Evolutionary conservation across 1,284 basidiomycete genomes (phyloP).

Genomic region (Pseudozyma flocculosa): DNA sequence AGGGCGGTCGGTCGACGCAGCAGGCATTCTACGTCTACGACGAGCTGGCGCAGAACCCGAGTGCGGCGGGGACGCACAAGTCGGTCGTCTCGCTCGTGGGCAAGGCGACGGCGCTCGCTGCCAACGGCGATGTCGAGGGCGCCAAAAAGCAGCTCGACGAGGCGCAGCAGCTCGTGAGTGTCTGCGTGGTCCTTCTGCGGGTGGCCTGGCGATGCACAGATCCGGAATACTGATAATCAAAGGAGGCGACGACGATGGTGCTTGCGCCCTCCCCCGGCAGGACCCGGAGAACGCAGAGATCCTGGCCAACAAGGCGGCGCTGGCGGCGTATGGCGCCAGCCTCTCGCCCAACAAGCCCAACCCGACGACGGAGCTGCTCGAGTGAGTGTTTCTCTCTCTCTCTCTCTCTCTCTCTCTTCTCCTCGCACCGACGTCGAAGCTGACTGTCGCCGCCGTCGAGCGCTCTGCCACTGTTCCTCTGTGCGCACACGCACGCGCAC

Average conservation of each 20-base stretch:
- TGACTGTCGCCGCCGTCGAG: no score
- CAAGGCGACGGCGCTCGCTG: slow-evolving; percentile 48
- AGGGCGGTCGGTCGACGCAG: slow-evolving; percentile 50
- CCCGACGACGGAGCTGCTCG: slow-evolving; percentile 3
- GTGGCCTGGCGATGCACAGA: no score
- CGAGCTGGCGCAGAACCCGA: slow-evolving; percentile 52
- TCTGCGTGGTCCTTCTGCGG: no score
- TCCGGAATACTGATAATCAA: no score
- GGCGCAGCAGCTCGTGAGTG: slow-evolving; percentile 22
- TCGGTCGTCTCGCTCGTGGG: slow-evolving; percentile 40
- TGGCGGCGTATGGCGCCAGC: slow-evolving; percentile 10
- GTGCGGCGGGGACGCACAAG: slow-evolving; percentile 21
- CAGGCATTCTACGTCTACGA: slow-evolving; percentile 58
- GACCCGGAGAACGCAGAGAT: slow-evolving; percentile 23
- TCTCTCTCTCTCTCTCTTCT: not conserved
- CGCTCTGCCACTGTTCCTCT: no score
- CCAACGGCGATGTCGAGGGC: slow-evolving; percentile 24
- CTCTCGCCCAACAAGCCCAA: not conserved
- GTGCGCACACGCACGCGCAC: no score
- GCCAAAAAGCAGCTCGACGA: slow-evolving; percentile 38
- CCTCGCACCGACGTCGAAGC: no score
- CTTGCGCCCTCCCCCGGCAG: no score
- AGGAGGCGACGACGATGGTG: no score
- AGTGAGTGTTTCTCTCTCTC: not conserved
- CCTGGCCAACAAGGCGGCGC: slow-evolving; percentile 30